phyloP scores from a whole-genome alignment of 305 asterid genomes.

The Ilex paraguariensis region DNA sequence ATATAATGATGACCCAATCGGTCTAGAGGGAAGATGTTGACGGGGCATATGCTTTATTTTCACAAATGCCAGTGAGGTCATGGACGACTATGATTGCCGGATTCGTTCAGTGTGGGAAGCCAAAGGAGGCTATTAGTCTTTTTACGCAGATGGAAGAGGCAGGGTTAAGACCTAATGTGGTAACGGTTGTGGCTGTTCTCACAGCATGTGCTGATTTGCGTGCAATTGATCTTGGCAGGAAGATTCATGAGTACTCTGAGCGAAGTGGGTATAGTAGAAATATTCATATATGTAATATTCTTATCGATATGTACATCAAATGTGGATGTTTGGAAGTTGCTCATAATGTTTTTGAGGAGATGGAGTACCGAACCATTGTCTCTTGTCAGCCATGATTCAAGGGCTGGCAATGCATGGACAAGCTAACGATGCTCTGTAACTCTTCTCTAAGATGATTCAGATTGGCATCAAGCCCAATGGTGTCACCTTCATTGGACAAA shows the following conservation, averaged over 20 bases:
- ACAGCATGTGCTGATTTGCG: slow-evolving; percentile 72
- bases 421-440: slow-evolving; percentile 43
- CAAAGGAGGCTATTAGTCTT: slow-evolving; percentile 51
- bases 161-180: slow-evolving; percentile 50
- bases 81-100: slow-evolving; percentile 72
- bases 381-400: slow-evolving; percentile 73
- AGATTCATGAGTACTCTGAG: slow-evolving; percentile 39
- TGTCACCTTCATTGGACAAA: no score
- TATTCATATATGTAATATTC: slow-evolving; percentile 42
- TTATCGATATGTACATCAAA: slow-evolving; percentile 57
- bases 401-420: slow-evolving; percentile 68
- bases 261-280: slow-evolving; percentile 33
- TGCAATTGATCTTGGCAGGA: slow-evolving; percentile 53
- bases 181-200: slow-evolving; percentile 59
- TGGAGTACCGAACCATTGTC: slow-evolving; percentile 44
- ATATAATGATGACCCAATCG: slow-evolving; percentile 55
- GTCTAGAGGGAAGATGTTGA: slow-evolving; percentile 38
- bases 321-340: slow-evolving; percentile 58
- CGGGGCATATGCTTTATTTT: slow-evolving; percentile 43
- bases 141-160: slow-evolving; percentile 48
- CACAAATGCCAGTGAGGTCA: slow-evolving; percentile 59
- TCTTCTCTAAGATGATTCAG: slow-evolving; percentile 39
- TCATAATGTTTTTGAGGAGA: slow-evolving; percentile 30
- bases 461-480: neutral
- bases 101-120: slow-evolving; percentile 51